Evolutionary conservation across 176 grass and related monocot species (phyloP).

Genomic region (Phragmites australis): DNA sequence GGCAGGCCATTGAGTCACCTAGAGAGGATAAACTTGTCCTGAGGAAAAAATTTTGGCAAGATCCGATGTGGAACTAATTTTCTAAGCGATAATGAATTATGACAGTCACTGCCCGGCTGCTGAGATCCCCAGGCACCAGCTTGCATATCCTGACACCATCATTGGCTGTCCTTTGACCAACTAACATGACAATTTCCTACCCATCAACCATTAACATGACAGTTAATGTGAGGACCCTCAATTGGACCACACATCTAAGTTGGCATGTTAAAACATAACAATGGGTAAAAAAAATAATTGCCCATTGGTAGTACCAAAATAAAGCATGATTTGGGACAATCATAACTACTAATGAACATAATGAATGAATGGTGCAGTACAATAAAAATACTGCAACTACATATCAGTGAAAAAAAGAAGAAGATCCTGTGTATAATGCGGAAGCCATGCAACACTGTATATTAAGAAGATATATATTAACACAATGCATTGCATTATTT

Average conservation of each 20-base stretch:
- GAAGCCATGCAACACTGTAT: background rate
- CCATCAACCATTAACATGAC: constrained; percentile 24
- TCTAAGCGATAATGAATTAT: constrained; percentile 29
- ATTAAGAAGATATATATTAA: background rate
- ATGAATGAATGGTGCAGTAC: constrained; percentile 16
- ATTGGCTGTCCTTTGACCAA: constrained; percentile 45
- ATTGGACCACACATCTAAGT: constrained; percentile 30
- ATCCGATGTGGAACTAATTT: constrained; percentile 28
- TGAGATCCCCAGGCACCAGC: constrained; percentile 32
- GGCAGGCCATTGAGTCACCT: background rate
- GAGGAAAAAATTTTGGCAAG: background rate
- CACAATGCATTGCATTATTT: background rate
- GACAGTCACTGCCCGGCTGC: constrained; percentile 25
- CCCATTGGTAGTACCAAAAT: constrained; percentile 23
- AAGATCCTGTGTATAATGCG: background rate
- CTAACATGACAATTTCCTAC: constrained; percentile 34
- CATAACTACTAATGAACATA: background rate
- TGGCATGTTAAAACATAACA: constrained; percentile 18
- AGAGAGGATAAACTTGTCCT: constrained; percentile 3
- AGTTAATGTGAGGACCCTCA: constrained; percentile 14
- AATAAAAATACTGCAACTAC: background rate
- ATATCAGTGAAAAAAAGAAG: background rate
- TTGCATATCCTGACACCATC: constrained; percentile 36
- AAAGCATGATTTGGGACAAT: constrained; percentile 29
- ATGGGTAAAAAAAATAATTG: constrained; percentile 6